Percentiles rank a stretch among this genome's conserved stretches.
Conservation (phyloP, 2,329 filamentous ascomycete genomes). For the Fusarium penzigii region DNA sequence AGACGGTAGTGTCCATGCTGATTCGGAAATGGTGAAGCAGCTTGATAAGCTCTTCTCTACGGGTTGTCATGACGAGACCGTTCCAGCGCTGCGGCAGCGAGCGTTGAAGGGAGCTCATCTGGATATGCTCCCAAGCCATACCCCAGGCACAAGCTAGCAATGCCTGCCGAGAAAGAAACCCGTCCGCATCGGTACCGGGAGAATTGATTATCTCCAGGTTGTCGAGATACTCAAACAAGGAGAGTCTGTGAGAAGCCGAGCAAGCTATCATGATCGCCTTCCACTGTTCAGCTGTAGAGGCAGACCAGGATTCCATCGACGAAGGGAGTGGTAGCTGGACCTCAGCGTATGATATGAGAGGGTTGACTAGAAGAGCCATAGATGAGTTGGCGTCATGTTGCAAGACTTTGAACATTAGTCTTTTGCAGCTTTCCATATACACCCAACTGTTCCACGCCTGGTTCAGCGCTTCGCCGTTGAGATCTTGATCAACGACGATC, state of each 20-base stretch:
- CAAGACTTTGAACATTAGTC: slow-evolving; percentile 31
- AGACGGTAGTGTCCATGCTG: slow-evolving; percentile 30
- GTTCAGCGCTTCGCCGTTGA: slow-evolving; percentile 11
- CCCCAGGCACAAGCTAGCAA: slow-evolving; percentile 29
- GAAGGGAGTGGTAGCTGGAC: slow-evolving; percentile 27
- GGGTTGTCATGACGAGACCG: slow-evolving; percentile 25
- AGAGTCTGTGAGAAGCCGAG: slow-evolving; percentile 4
- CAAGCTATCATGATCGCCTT: background rate
- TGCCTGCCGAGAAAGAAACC: background rate
- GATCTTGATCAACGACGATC: background rate
- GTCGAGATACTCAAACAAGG: slow-evolving; percentile 21
- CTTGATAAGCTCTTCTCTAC: slow-evolving; percentile 31
- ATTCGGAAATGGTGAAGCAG: slow-evolving; percentile 24
- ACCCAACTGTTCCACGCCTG: slow-evolving; percentile 32
- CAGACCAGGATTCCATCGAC: slow-evolving; percentile 27
- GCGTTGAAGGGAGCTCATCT: slow-evolving; percentile 28
- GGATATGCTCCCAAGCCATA: slow-evolving; percentile 33
- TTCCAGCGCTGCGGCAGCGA: slow-evolving; percentile 29
- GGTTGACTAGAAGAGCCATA: slow-evolving; percentile 30
- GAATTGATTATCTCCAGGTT: slow-evolving; percentile 3
- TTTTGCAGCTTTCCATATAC: slow-evolving; percentile 32
- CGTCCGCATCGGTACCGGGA: background rate
- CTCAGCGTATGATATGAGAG: slow-evolving; percentile 35
- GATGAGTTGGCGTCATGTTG: slow-evolving; percentile 34
- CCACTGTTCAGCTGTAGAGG: slow-evolving; percentile 29